These are phyloP conservation scores for Spencermartinsiella europaea DNA, from an alignment of 805 yeast species.

Conservation along the genomic window DNA sequence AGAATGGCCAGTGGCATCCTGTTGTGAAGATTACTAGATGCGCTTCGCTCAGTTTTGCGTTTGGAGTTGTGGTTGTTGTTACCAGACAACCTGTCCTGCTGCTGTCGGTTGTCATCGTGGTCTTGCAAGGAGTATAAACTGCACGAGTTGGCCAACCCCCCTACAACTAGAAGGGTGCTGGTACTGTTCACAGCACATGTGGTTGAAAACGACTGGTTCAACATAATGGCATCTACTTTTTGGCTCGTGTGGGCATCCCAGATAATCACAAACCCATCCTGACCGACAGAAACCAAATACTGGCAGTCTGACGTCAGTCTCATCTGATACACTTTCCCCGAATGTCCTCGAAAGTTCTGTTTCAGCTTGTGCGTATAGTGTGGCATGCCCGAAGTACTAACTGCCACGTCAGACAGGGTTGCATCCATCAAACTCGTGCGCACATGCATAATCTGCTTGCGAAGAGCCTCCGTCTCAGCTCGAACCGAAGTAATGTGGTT, in stretches of 20 bases:
- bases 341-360: constrained; percentile 50
- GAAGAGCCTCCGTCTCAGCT: constrained; percentile 15
- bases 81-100: neutral
- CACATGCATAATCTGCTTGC: constrained; percentile 7
- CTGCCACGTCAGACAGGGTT: constrained; percentile 9
- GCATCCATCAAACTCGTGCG: constrained; percentile 14
- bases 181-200: constrained; percentile 69
- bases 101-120: constrained; percentile 6
- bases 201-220: constrained; percentile 76
- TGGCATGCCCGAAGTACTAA: constrained; percentile 13
- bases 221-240: constrained; percentile 62
- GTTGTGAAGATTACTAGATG: constrained; percentile 13
- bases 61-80: too few species aligned
- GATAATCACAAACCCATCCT: constrained; percentile 76
- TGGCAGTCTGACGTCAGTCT: constrained; percentile 64
- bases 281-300: constrained; percentile 65
- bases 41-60: neutral
- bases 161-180: constrained; percentile 65
- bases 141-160: constrained; percentile 77
- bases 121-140: constrained; percentile 48
- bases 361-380: constrained; percentile 6
- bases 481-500: constrained; percentile 6
- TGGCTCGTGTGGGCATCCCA: constrained; percentile 78
- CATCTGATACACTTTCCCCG: constrained; percentile 63
- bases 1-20: constrained; percentile 47